Percentiles rank a stretch among this genome's conserved stretches.
Conservation (phyloP, 2,329 filamentous ascomycete genomes). For the Penicillium sp. region DNA sequence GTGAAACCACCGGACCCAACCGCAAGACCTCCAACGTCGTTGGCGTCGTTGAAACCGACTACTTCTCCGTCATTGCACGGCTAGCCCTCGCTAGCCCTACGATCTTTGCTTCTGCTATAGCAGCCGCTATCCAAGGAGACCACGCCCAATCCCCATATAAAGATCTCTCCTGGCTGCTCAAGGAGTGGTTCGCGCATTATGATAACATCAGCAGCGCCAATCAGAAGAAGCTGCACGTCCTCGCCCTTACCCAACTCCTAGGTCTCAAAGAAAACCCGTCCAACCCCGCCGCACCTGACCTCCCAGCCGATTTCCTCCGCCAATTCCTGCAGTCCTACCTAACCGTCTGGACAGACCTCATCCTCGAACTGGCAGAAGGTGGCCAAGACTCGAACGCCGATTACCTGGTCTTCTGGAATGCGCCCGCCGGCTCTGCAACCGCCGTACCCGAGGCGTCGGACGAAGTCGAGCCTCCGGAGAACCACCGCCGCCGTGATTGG, state of each 20-base stretch:
- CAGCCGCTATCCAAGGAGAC: constrained; percentile 29
- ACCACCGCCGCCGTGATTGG: constrained; percentile 40
- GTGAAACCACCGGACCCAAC: constrained; percentile 79
- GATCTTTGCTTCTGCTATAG: constrained; percentile 60
- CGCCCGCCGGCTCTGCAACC: constrained; percentile 19
- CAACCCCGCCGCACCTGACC: constrained; percentile 21
- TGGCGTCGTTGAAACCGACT: constrained; percentile 76
- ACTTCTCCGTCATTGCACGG: constrained; percentile 77
- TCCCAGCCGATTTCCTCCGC: constrained; percentile 41
- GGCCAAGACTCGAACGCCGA: constrained; percentile 41
- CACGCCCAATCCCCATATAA: constrained; percentile 28
- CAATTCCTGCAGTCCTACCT: constrained; percentile 48
- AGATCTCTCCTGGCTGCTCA: constrained; percentile 44
- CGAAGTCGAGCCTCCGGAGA: constrained; percentile 42
- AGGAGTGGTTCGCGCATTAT: constrained; percentile 50
- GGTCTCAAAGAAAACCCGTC: constrained; percentile 35
- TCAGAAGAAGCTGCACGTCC: constrained; percentile 48
- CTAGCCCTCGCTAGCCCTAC: constrained; percentile 70
- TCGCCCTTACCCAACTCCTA: constrained; percentile 48
- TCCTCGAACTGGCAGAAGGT: constrained; percentile 46
- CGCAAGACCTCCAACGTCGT: constrained; percentile 67
- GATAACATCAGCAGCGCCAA: constrained; percentile 48
- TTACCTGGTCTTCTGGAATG: constrained; percentile 43
- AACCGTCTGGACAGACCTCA: constrained; percentile 47
- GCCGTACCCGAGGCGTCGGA: constrained; percentile 34